Conservation (phyloP, 495 filamentous ascomycete species). For the Corynascus novoguineensis region DNA sequence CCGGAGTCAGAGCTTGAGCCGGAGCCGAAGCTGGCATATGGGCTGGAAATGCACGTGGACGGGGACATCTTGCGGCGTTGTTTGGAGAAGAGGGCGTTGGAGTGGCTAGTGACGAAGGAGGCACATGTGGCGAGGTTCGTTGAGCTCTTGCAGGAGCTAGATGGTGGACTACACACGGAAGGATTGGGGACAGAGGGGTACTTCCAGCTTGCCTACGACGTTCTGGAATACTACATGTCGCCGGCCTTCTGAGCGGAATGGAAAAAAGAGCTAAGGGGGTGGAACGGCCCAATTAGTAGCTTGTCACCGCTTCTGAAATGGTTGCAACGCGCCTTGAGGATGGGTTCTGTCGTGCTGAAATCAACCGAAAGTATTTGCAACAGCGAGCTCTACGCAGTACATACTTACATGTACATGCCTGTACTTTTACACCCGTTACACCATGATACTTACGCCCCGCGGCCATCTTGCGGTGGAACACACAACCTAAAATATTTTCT, state of each 20-base stretch:
- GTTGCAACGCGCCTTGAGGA: too few relatives aligned
- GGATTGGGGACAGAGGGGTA: conserved; percentile 18
- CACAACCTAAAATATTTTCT: too few relatives aligned
- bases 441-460: too few relatives aligned
- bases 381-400: too few relatives aligned
- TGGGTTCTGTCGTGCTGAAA: too few relatives aligned
- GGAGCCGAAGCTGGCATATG: conserved; percentile 28
- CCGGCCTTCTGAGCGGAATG: conserved; percentile 32
- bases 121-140: conserved; percentile 25
- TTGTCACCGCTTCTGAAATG: not conserved
- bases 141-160: conserved; percentile 35
- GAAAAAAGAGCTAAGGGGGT: not conserved
- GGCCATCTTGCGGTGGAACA: too few relatives aligned
- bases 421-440: too few relatives aligned
- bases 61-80: conserved; percentile 57
- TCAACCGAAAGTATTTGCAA: too few relatives aligned
- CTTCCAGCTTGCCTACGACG: conserved; percentile 38
- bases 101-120: conserved; percentile 36
- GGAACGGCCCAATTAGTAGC: too few relatives aligned
- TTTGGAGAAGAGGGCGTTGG: conserved; percentile 45
- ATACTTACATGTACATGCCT: too few relatives aligned
- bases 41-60: conserved; percentile 56
- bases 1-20: conserved; percentile 11
- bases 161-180: conserved; percentile 22
- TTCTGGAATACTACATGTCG: conserved; percentile 43